Conservation (phyloP, 768 basidiomycete species). For the Fistulinella prunicolor region DNA sequence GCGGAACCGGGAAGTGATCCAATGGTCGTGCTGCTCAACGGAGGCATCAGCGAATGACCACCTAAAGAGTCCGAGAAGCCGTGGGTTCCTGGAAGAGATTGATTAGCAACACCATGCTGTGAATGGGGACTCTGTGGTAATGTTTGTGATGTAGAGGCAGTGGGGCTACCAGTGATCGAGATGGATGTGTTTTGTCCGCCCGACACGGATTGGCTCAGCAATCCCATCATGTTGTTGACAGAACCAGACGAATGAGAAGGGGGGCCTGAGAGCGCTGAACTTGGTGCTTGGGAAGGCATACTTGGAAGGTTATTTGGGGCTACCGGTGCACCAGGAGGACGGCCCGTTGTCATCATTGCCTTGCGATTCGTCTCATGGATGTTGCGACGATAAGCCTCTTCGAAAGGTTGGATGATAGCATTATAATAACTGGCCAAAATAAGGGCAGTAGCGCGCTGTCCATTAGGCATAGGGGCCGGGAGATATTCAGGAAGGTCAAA, state of each 20-base stretch:
- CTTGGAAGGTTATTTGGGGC: constrained; percentile 16
- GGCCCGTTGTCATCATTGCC: constrained; percentile 44
- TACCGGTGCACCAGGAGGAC: constrained; percentile 17
- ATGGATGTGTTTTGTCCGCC: constrained; percentile 17
- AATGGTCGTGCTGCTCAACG: constrained; percentile 12
- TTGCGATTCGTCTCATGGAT: constrained; percentile 58
- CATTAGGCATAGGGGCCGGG: constrained; percentile 44
- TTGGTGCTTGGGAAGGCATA: constrained; percentile 15
- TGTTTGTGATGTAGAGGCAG: constrained; percentile 22
- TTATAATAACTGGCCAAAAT: constrained; percentile 59
- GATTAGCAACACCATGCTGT: constrained; percentile 22
- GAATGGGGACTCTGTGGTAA: constrained; percentile 32
- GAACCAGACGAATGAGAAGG: constrained; percentile 22
- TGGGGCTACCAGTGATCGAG: constrained; percentile 25
- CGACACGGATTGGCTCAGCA: constrained; percentile 24
- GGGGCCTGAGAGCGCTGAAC: constrained; percentile 9
- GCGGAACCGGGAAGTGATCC: constrained; percentile 9
- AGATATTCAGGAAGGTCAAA: constrained; percentile 62
- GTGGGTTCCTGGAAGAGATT: constrained; percentile 24
- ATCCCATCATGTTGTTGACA: constrained; percentile 22
- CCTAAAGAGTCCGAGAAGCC: constrained; percentile 25
- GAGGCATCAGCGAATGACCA: constrained; percentile 16
- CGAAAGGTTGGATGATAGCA: constrained; percentile 65
- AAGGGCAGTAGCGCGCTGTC: constrained; percentile 47
- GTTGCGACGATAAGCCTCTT: constrained; percentile 65